phyloP scores from a whole-genome alignment of 1,284 basidiomycete genomes.

The Apiotrichum porosum region DNA sequence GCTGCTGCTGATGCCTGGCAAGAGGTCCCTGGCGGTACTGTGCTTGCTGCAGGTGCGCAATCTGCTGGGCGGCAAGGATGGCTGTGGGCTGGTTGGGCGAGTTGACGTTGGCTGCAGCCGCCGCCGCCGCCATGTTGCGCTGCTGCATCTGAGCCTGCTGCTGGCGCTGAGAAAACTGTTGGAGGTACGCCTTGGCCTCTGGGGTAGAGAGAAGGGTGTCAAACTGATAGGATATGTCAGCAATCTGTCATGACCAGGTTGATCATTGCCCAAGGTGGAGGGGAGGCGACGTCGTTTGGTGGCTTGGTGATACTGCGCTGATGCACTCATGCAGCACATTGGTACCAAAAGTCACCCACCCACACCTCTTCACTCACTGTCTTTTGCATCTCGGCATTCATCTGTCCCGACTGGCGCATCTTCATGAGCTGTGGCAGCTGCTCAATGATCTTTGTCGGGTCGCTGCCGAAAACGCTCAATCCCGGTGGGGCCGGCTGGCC shows the following conservation, averaged over 20 bases:
- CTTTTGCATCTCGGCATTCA: constrained; percentile 17
- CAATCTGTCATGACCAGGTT: neutral
- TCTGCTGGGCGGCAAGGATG: constrained; percentile 23
- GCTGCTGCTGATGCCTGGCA: constrained; percentile 14
- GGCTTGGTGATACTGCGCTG: too few species aligned
- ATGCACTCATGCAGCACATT: neutral
- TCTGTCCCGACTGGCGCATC: constrained; percentile 13
- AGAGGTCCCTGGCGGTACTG: constrained; percentile 12
- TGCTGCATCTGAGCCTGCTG: constrained; percentile 7
- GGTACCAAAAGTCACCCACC: too few species aligned
- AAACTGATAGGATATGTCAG: constrained; percentile 11
- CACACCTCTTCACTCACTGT: constrained; percentile 6
- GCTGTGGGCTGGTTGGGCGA: constrained; percentile 14
- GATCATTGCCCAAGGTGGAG: too few species aligned
- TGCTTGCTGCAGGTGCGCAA: constrained; percentile 18
- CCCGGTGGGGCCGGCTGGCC: neutral
- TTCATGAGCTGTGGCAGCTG: constrained; percentile 18
- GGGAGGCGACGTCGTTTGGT: too few species aligned
- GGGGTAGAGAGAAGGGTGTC: constrained; percentile 14
- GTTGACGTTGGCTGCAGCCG: constrained; percentile 1
- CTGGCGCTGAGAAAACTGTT: constrained; percentile 13
- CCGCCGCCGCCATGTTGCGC: constrained; percentile 3
- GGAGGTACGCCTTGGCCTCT: constrained; percentile 17
- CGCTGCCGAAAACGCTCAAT: constrained; percentile 10
- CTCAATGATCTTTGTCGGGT: constrained; percentile 12